These are phyloP conservation scores for Emmonsia crescens DNA, from an alignment of 2,329 filamentous ascomycete genomes.

Conservation along the genomic window DNA sequence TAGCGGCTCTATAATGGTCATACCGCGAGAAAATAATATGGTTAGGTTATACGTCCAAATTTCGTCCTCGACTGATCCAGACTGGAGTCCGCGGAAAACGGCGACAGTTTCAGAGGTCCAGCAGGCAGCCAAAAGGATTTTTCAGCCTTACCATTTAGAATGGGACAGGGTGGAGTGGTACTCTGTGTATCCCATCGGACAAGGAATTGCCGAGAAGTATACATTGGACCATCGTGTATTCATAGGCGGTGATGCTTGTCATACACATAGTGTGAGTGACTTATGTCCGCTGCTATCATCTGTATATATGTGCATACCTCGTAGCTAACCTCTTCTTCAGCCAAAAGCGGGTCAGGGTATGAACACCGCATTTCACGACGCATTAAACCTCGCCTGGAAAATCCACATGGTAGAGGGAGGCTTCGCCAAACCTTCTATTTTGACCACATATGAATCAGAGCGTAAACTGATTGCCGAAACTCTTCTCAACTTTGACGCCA, in stretches of 20 bases:
- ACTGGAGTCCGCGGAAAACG: constrained; percentile 51
- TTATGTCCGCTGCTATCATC: not conserved
- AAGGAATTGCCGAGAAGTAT: constrained; percentile 54
- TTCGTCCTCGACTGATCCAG: constrained; percentile 49
- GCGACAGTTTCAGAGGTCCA: constrained; percentile 51
- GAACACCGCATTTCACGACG: constrained; percentile 52
- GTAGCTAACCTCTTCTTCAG: constrained; percentile 16
- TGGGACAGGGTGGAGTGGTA: constrained; percentile 58
- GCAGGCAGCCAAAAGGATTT: constrained; percentile 45
- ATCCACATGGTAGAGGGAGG: constrained; percentile 81
- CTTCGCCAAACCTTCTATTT: constrained; percentile 61
- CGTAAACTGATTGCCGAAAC: constrained; percentile 75
- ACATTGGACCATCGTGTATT: constrained; percentile 55
- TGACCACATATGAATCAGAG: constrained; percentile 79
- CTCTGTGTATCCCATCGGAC: constrained; percentile 55
- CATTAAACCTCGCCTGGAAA: constrained; percentile 90
- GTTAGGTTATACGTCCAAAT: constrained; percentile 46
- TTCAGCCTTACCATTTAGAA: constrained; percentile 49
- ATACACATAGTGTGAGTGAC: constrained; percentile 44
- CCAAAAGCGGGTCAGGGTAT: constrained; percentile 56
- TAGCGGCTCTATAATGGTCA: constrained; percentile 71
- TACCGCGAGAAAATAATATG: constrained; percentile 54
- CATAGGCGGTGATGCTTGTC: constrained; percentile 55
- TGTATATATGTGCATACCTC: not conserved
- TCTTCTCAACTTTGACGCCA: constrained; percentile 74